Evolutionary conservation across 352 stramenopile species (phyloP), one percentile per base, ranked within the genome.

Genomic region (Pythium dissotocum): DNA sequence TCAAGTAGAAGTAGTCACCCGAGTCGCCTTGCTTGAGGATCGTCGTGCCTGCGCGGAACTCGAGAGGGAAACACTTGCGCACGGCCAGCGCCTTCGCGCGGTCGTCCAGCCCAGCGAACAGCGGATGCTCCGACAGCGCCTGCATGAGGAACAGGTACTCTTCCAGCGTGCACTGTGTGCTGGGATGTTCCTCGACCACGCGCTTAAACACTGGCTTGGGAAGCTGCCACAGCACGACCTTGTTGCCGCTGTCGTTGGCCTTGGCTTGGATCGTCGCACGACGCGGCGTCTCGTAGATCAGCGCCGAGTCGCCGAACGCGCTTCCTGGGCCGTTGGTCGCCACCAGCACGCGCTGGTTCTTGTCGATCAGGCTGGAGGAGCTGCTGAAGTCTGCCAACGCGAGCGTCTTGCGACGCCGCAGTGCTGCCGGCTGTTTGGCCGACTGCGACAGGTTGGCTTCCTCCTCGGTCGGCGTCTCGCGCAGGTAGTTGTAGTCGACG

Each of bases 1-100:
- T 78, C 36, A 96, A 38, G 62, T 96, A 96, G 44, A 96, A 93
- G 72, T 96, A 95, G 66, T 96, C 87, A 0, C 88, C 88, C 14
- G 80, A 85, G 55, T 94, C 83, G 32, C 88, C 88, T 62, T 96
- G 87, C 5, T 80, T 78, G 35, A 96, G 70, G 46, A 96, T 89
- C 16, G 75, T 83, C 42, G 81, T 83, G 18, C 81, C 83, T 26
- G 76, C 78, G 14, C 74, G 74, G 0, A 94, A 85, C 26, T 79
- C 67, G 3, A 96, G 66, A 1, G 88, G 86, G 35, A 96, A 96
- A 38, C 87, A 91, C 66, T 94, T 93, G 53, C 85, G 85, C 58
- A 96, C 88, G 21, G 86, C 88, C 10, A 93, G 57, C 8, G 86
- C 85, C 69, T 96, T 90, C 9, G 88, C 85, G 2, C 85, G 85